A percentile compares a stretch with the other conserved stretches of the same genome.
phyloP scores from a whole-genome alignment of 345 rosid species.

The Erucastrum elatum region DNA sequence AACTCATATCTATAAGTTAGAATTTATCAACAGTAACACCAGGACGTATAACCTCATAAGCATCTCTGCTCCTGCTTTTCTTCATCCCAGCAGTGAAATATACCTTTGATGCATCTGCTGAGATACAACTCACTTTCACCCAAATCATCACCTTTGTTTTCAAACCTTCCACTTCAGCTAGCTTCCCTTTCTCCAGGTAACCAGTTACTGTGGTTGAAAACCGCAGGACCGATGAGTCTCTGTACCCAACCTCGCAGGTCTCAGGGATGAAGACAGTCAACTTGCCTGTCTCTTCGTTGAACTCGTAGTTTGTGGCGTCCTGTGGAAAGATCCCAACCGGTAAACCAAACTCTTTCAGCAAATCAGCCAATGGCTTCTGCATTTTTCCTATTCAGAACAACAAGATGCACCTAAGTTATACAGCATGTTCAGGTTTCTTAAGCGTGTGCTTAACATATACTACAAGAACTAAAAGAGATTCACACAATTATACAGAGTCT shows the following conservation, averaged over 20 bases:
- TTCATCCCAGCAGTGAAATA: conserved; percentile 78
- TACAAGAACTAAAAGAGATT: neutral
- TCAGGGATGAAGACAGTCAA: conserved; percentile 75
- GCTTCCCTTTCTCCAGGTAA: conserved; percentile 78
- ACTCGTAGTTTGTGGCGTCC: conserved; percentile 84
- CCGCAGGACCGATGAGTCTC: conserved; percentile 77
- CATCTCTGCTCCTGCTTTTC: conserved; percentile 69
- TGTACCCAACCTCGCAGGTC: conserved; percentile 86
- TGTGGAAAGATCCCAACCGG: conserved; percentile 90
- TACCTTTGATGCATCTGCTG: conserved; percentile 73
- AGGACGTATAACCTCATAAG: conserved; percentile 76
- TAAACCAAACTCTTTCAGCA: conserved; percentile 77
- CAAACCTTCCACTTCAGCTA: conserved; percentile 80
- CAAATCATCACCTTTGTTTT: conserved; percentile 87
- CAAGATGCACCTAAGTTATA: no score
- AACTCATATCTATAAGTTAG: conserved; percentile 32
- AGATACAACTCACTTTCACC: conserved; percentile 75
- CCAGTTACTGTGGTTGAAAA: conserved; percentile 67
- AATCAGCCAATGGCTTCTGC: conserved; percentile 88
- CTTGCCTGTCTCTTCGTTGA: conserved; percentile 73
- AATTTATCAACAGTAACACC: conserved; percentile 78
- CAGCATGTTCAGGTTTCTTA: no score
- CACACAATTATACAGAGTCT: neutral
- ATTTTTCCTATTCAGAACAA: conserved; percentile 65
- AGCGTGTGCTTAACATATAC: neutral